Conservation (phyloP, 2,329 filamentous ascomycete genomes). For the Fusarium sp. region DNA sequence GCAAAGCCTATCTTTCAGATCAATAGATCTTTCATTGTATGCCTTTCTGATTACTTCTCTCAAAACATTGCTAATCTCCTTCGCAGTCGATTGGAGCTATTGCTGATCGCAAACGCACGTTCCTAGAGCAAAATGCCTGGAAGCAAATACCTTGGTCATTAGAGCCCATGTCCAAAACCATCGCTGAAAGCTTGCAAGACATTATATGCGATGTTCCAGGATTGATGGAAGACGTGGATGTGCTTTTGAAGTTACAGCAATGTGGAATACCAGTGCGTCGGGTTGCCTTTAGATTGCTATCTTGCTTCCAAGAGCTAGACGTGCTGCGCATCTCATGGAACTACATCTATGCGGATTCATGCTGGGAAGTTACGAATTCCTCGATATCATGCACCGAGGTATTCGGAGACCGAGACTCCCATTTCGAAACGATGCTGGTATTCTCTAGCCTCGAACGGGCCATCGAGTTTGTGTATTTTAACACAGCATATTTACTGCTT, state of each 20-base stretch:
- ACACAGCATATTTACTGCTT: neutral
- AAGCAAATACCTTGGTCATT: constrained; percentile 2
- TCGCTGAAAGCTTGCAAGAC: neutral
- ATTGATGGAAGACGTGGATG: neutral
- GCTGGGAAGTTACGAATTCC: neutral
- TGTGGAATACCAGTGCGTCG: neutral
- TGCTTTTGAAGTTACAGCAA: accelerated
- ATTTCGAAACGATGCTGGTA: neutral
- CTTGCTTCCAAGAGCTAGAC: neutral
- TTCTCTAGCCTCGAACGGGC: neutral
- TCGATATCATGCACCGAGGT: neutral
- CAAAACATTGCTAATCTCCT: accelerated
- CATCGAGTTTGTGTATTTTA: constrained; percentile 6
- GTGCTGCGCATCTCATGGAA: neutral
- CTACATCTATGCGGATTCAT: neutral
- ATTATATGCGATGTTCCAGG: neutral
- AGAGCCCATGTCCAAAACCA: constrained; percentile 4
- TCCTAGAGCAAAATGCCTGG: neutral
- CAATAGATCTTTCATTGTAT: constrained; percentile 8
- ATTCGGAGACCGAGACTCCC: accelerated
- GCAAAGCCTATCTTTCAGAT: neutral
- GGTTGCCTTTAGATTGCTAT: neutral
- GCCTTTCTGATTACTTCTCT: accelerated
- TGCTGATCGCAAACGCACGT: constrained; percentile 1
- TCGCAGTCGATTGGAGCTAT: neutral